Evolutionary conservation across 768 basidiomycete species (phyloP).

Genomic region (Melanogaster broomeanus): DNA sequence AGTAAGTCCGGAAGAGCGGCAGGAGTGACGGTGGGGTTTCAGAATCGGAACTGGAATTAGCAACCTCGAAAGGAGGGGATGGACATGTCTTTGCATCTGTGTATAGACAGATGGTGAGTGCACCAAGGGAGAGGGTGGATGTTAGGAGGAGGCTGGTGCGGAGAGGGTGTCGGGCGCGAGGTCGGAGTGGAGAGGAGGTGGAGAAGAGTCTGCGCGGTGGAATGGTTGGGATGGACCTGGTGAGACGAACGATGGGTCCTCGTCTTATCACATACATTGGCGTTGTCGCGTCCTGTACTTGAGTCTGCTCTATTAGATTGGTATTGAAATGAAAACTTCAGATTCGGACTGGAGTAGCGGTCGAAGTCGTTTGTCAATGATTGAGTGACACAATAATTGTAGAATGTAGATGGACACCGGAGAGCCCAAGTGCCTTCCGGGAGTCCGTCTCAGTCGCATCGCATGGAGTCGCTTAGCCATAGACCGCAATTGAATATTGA

Average conservation of each 20-base stretch:
- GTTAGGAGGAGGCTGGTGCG: conserved; percentile 16
- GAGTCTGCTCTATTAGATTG: too few species aligned
- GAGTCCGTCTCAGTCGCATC: too few species aligned
- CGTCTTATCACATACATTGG: conserved; percentile 17
- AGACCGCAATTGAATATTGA: too few species aligned
- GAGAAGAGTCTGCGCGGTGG: conserved; percentile 10
- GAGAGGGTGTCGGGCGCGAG: conserved; percentile 6
- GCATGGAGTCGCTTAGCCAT: too few species aligned
- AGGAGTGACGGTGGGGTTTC: conserved; percentile 27
- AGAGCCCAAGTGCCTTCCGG: too few species aligned
- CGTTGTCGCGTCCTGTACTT: too few species aligned
- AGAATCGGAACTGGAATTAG: background rate
- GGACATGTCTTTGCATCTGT: conserved; percentile 28
- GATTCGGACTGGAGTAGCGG: too few species aligned
- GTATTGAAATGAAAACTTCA: too few species aligned
- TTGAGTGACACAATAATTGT: too few species aligned
- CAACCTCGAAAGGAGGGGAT: conserved; percentile 17
- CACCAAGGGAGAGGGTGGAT: conserved; percentile 19
- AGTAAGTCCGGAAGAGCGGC: conserved; percentile 66
- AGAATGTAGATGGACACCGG: too few species aligned
- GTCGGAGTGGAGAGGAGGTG: background rate
- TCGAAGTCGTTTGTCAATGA: too few species aligned
- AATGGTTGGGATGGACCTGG: background rate
- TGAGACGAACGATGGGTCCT: background rate
- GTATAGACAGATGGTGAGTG: conserved; percentile 19